phyloP scores from a whole-genome alignment of 805 yeast species.

The Wickerhamiella nectarea region DNA sequence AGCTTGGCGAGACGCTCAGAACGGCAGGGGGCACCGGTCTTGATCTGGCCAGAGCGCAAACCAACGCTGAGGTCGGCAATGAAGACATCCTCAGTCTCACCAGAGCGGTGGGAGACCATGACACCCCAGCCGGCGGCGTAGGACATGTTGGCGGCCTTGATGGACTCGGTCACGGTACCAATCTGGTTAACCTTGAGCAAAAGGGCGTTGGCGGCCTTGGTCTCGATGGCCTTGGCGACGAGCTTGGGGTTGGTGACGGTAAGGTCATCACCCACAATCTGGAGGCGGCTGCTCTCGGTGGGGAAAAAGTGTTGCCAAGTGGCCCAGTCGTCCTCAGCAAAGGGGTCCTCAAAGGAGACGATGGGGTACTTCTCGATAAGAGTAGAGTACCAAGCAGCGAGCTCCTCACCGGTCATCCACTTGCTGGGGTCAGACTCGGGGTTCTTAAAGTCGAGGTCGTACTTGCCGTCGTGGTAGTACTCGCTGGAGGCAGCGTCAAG shows the following conservation, averaged over 20 bases:
- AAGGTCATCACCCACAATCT: constrained; percentile 95
- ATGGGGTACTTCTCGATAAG: constrained; percentile 88
- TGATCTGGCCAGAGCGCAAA: constrained; percentile 95
- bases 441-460: constrained; percentile 98
- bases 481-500: constrained; percentile 96
- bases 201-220: constrained; percentile 89
- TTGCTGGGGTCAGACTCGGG: constrained; percentile 81
- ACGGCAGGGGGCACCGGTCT: constrained; percentile 99
- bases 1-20: constrained; percentile 98
- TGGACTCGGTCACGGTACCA: constrained; percentile 91
- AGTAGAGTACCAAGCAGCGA: constrained; percentile 69
- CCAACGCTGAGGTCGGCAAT: constrained; percentile 97
- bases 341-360: constrained; percentile 97
- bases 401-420: constrained; percentile 80
- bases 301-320: constrained; percentile 86
- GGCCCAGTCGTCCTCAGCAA: constrained; percentile 99
- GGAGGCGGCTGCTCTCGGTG: constrained; percentile 39
- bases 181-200: constrained; percentile 98
- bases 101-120: constrained; percentile 99
- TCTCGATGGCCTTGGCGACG: constrained; percentile 86
- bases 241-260: constrained; percentile 96
- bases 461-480: constrained; percentile 92
- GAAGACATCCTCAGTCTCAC: constrained; percentile 98
- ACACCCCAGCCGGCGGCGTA: constrained; percentile 98
- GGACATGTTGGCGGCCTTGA: constrained; percentile 91